phyloP scores from a whole-genome alignment of 1,284 basidiomycete species.

The Rhodotorula sp. region DNA sequence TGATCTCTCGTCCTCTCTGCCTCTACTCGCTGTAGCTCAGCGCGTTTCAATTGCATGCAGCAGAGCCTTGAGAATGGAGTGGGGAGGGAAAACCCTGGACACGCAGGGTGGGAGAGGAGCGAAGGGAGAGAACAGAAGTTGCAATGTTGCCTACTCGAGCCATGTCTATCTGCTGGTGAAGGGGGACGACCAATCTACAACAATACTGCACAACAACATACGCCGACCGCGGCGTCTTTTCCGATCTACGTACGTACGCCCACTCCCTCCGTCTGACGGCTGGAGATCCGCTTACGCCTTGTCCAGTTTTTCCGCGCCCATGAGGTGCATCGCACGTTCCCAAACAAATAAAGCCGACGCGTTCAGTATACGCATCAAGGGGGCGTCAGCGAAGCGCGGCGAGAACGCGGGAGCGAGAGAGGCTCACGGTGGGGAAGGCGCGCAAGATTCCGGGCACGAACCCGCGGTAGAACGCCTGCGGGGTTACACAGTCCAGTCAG shows the following conservation, averaged over 20 bases:
- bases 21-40: too few species aligned
- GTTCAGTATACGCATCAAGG: conserved; percentile 51
- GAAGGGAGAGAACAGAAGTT: too few species aligned
- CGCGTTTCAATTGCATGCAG: too few species aligned
- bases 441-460: conserved; percentile 63
- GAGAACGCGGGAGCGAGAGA: neutral
- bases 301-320: conserved; percentile 63
- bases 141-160: too few species aligned
- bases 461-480: conserved; percentile 59
- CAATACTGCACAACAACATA: too few species aligned
- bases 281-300: neutral
- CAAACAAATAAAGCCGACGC: conserved; percentile 71
- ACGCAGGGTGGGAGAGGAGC: too few species aligned
- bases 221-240: too few species aligned
- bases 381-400: neutral
- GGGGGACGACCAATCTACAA: neutral
- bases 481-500: neutral
- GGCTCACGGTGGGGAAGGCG: conserved; percentile 63
- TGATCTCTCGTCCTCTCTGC: too few species aligned
- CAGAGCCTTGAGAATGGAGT: too few species aligned
- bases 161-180: neutral
- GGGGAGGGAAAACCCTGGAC: too few species aligned
- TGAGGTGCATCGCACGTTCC: conserved; percentile 61
- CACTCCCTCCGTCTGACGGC: too few species aligned
- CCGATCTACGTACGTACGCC: too few species aligned